phyloP scores from a whole-genome alignment of 78 protist species.

The Dictyostelium firmibasis region DNA sequence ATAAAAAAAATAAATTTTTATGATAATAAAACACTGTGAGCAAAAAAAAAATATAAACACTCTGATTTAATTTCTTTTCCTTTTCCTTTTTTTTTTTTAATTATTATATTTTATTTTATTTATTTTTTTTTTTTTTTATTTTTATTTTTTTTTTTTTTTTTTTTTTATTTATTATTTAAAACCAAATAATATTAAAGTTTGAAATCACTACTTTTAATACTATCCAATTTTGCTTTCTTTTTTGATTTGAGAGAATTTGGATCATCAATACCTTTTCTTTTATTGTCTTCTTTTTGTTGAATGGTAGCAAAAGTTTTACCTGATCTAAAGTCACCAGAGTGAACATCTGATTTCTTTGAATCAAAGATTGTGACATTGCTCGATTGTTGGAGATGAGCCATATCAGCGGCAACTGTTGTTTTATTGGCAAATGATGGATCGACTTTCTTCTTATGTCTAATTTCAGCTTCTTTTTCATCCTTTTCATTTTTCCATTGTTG shows the following conservation, averaged over 20 bases:
- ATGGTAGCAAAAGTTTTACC: slow-evolving; percentile 21
- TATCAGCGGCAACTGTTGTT: background rate
- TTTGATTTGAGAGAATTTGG: background rate
- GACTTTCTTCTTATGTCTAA: slow-evolving; percentile 3
- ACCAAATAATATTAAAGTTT: slow-evolving; percentile 14
- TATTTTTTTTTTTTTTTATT: background rate
- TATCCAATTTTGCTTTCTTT: slow-evolving; percentile 29
- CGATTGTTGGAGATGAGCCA: slow-evolving; percentile 29
- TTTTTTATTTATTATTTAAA: background rate
- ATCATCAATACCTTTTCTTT: slow-evolving; percentile 27
- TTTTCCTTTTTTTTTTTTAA: background rate
- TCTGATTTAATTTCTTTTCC: background rate
- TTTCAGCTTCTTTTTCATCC: slow-evolving; percentile 33
- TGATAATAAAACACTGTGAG: too few relatives aligned
- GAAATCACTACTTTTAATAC: background rate
- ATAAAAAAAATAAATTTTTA: too few relatives aligned
- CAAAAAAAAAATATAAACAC: background rate
- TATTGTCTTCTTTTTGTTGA: slow-evolving; percentile 59
- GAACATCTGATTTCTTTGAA: background rate
- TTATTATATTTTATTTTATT: background rate
- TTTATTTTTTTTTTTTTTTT: background rate
- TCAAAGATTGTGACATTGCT: slow-evolving; percentile 9
- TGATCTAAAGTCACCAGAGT: slow-evolving; percentile 4
- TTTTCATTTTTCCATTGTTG: slow-evolving; percentile 1
- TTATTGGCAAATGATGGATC: slow-evolving; percentile 34